These are phyloP conservation scores for Blastobotrys mokoenaii DNA, from an alignment of 805 yeast genomes.

Conservation along the genomic window DNA sequence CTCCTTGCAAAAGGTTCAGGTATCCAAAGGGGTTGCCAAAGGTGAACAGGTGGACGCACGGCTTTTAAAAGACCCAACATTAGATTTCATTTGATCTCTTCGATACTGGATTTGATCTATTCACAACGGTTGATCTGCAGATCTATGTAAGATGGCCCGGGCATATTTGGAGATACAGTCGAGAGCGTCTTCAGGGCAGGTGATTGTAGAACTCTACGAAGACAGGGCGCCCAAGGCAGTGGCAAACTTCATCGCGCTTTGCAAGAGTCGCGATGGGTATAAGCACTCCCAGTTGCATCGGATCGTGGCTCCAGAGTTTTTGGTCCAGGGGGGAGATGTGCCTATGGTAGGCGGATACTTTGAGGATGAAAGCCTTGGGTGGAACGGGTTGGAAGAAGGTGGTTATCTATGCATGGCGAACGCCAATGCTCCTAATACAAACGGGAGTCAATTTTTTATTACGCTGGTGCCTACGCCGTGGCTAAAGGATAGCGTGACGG, in stretches of 20 bases:
- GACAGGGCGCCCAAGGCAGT: slow-evolving; percentile 15
- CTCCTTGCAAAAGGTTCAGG: no score
- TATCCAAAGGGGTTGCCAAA: no score
- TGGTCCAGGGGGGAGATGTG: slow-evolving; percentile 91
- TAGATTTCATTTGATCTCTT: no score
- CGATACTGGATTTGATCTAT: no score
- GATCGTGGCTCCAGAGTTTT: slow-evolving; percentile 79
- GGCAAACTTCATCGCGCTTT: not conserved
- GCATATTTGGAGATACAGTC: slow-evolving; percentile 18
- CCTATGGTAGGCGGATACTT: no score
- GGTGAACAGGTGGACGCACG: no score
- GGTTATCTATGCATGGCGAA: slow-evolving; percentile 19
- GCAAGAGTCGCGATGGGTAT: slow-evolving; percentile 52
- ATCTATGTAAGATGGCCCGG: no score
- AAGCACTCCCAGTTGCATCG: slow-evolving; percentile 83
- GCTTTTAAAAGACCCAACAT: no score
- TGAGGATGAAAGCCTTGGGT: slow-evolving; percentile 18
- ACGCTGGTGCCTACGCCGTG: slow-evolving; percentile 17
- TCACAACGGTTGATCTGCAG: no score
- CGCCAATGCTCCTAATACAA: slow-evolving; percentile 13
- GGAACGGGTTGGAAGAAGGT: slow-evolving; percentile 8
- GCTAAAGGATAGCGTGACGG: slow-evolving; percentile 9
- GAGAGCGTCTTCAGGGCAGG: slow-evolving; percentile 10
- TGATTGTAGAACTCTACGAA: slow-evolving; percentile 15
- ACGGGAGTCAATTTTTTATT: slow-evolving; percentile 17